phyloP scores from a whole-genome alignment of 2,329 filamentous ascomycete species.

The Cordyceps tenuipes region DNA sequence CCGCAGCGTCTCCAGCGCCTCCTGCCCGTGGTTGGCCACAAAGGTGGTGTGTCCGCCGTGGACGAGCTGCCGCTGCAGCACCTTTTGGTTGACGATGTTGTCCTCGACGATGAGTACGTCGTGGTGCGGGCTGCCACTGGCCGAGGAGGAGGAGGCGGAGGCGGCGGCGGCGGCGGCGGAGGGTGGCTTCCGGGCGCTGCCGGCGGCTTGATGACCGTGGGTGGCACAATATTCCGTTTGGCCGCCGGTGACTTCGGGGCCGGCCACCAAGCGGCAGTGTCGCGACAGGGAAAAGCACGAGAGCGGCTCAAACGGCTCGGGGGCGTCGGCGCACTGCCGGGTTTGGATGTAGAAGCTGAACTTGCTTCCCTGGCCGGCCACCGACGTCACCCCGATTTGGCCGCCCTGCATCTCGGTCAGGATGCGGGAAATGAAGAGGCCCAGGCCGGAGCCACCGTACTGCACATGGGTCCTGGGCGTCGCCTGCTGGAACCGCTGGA shows the following conservation, averaged over 20 bases:
- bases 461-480: conserved; percentile 62
- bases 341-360: conserved; percentile 72
- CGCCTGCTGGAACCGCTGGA: conserved; percentile 61
- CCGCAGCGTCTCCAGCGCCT: conserved; percentile 50
- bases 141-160: not conserved
- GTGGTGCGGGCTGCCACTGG: conserved; percentile 25
- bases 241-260: conserved; percentile 6
- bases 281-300: conserved; percentile 23
- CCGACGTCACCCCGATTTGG: conserved; percentile 64
- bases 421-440: conserved; percentile 68
- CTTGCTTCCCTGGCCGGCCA: conserved; percentile 59
- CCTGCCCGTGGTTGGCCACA: conserved; percentile 57
- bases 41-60: conserved; percentile 52
- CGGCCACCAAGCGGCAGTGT: conserved; percentile 8
- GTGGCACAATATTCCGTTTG: not conserved
- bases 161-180: too few relatives aligned
- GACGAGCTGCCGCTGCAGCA: conserved; percentile 53
- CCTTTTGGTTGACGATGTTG: conserved; percentile 59
- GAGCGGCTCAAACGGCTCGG: conserved; percentile 29
- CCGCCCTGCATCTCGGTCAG: conserved; percentile 70
- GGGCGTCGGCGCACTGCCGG: conserved; percentile 42
- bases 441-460: conserved; percentile 62
- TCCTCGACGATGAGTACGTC: conserved; percentile 60
- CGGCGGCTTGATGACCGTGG: not conserved
- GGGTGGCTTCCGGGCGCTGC: conserved; percentile 8